Evolutionary conservation across 2,329 filamentous ascomycete species (phyloP), one percentile per base, ranked within the genome.

Genomic region (Mycogone perniciosa): DNA sequence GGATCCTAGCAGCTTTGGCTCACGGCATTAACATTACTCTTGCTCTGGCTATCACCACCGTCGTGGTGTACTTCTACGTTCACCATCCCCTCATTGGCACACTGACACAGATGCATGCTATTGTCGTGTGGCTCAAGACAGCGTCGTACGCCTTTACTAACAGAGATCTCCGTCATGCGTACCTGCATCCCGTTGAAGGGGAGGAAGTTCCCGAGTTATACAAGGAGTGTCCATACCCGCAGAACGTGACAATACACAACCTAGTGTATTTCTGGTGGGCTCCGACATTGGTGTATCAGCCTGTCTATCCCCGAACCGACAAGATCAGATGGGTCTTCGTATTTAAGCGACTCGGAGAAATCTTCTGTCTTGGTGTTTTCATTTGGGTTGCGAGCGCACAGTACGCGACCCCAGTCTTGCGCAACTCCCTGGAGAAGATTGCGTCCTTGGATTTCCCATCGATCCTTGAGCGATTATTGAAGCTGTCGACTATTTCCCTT

Each of bases 231-330:
- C 88, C 92, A 0, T 99, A 99, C 65, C 93, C 93, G 0, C 71
- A 81, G 44, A 99, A 97, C 67, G 88, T 99, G 67, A 95, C 90
- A 3, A 77, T 96, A 59, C 71, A 77, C 46, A 99, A 97, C 65
- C 74, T 99, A 29, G 82, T 81, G 52, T 99, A 97, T 71, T 99
- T 99, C 68, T 97, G 93, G 92, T 92, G 91, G 84, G 93, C 92
- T 0, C 93, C 93, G 0, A 99, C 93, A 0, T 77, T 99, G 47
- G 86, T 97, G 41, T 99, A 99, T 67, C 93, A 99, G 72, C 93
- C 93, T 1, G 89, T 93, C 10, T 99, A 99, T 67, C 93, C 93
- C 20, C 86, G 91, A 40, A 90, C 88, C 5, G 74, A 82, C 7
- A 80, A 78, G 51, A 88, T 96, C 59, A 81, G 93, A 55, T 96